phyloP scores from a whole-genome alignment of 495 filamentous ascomycete genomes.

The Xylaria bambusicola region DNA sequence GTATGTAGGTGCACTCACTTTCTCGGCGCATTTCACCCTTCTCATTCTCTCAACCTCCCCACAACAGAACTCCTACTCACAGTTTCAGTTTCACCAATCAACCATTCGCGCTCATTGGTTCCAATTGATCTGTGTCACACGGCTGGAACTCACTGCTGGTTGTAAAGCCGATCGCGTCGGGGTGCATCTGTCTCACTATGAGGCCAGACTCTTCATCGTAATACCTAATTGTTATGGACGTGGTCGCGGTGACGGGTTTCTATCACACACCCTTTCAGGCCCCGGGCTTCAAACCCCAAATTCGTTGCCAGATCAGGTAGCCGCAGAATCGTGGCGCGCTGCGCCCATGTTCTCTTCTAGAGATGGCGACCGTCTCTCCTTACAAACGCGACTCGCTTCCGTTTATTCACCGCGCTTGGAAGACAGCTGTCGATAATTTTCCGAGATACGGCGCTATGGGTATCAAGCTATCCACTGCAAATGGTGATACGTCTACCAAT shows the following conservation, averaged over 20 bases:
- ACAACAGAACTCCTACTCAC: not conserved
- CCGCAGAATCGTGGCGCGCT: conserved; percentile 30
- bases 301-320: conserved; percentile 18
- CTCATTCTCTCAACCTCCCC: not conserved
- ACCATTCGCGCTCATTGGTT: not conserved
- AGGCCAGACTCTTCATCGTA: conserved; percentile 18
- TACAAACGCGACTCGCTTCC: conserved; percentile 36
- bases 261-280: conserved; percentile 3
- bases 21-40: too few relatives aligned
- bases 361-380: conserved; percentile 36
- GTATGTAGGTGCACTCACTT: too few relatives aligned
- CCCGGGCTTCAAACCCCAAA: conserved; percentile 3
- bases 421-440: conserved; percentile 33
- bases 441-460: conserved; percentile 39
- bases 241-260: conserved; percentile 16
- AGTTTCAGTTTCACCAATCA: conserved; percentile 4
- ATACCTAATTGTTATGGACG: conserved; percentile 26
- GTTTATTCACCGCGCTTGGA: conserved; percentile 37
- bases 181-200: conserved; percentile 16
- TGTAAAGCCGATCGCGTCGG: conserved; percentile 4
- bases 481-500: conserved; percentile 34
- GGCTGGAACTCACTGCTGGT: not conserved
- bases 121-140: not conserved
- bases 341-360: conserved; percentile 37
- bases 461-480: conserved; percentile 41